Evolutionary conservation across 495 filamentous ascomycete species (phyloP), one percentile per base, ranked within the genome.

Genomic region (Penicillium bovifimosum): DNA sequence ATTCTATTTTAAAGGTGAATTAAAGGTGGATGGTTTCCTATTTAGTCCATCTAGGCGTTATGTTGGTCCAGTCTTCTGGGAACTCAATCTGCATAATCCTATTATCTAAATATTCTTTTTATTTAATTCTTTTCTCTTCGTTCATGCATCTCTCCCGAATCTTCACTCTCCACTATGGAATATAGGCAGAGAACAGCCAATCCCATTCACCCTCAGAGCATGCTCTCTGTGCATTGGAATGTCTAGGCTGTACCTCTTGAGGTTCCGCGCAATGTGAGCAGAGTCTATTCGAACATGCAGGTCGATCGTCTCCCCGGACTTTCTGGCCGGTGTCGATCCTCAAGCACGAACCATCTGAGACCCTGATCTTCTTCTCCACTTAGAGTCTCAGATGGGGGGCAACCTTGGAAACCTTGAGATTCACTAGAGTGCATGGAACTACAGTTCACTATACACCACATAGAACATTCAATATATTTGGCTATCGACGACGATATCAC

Each of bases 241-340:
- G 48, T 34, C 13, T 33, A 33, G 51, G 50, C 42, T 45, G 50
- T 53, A 46, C 41, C 50, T 40, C 34, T 36, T 34, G 11, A 18
- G 26, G 10, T 47, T 54, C 51, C 51, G 51, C 14, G 17, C 17
- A 54, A 54, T 54, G 51, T 54, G 51, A 54, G 43, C 43, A 47
- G 43, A 54, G 51, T 54, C 51, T 54, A 54, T 53, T 53, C 32
- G 41, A 16, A 53, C 50, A 53, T 53, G 50, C 50, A 53, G 50
- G 39, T 41, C 31, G 36, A 50, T 50, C 47, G 24, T n/a, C 17
- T 50, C 48, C 48, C 48, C 48, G 48, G 48, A 50, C 48, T 50
- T 50, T 34, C 29, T 34, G 9, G 48, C 39, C 29, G 18, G 18
- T 33, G 48, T 42, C 48, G 48, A 50, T 50, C 48, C 34, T 24